Percentiles rank a stretch among this genome's conserved stretches.
phyloP scores from a whole-genome alignment of 139 green algal species.

The Chlamydomonas sphaeroides region DNA sequence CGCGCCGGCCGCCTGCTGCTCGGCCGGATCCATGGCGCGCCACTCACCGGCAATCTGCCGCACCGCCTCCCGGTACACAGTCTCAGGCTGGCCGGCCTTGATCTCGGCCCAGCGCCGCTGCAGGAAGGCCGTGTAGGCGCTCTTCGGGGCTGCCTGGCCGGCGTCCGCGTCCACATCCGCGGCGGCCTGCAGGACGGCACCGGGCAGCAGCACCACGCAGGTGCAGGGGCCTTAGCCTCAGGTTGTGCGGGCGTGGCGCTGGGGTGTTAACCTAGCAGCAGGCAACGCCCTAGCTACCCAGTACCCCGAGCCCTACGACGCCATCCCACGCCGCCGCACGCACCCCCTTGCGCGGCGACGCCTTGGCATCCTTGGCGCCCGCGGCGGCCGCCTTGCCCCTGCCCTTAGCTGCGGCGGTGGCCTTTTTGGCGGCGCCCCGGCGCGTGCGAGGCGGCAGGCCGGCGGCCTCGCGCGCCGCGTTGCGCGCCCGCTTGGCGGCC shows the following conservation, averaged over 20 bases:
- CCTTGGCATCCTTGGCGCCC: not conserved
- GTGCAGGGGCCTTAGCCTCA: not conserved
- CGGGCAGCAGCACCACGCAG: not conserved
- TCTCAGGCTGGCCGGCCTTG: not conserved
- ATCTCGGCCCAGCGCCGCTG: not conserved
- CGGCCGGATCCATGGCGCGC: slow-evolving; percentile 4
- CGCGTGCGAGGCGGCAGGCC: not conserved
- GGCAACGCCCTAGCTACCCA: not conserved
- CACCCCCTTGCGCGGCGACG: not conserved
- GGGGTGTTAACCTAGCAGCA: not conserved
- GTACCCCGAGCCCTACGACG: not conserved
- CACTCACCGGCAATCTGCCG: slow-evolving; percentile 11
- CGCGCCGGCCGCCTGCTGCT: not conserved
- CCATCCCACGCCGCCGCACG: not conserved
- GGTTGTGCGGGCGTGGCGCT: not conserved
- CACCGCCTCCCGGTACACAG: not conserved
- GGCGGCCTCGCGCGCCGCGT: slow-evolving; percentile 10
- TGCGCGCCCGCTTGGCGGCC: slow-evolving; percentile 31
- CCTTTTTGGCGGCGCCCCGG: not conserved
- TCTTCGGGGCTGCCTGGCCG: too few relatives aligned
- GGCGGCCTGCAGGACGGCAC: too few relatives aligned
- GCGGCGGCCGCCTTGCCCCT: not conserved
- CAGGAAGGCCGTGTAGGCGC: slow-evolving; percentile 6
- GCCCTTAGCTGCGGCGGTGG: not conserved
- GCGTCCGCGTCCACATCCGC: not conserved